Percentiles rank a stretch among this genome's conserved stretches.
Evolutionary conservation across 2,329 filamentous ascomycete species (phyloP).

Genomic region (Penicillium sp.): DNA sequence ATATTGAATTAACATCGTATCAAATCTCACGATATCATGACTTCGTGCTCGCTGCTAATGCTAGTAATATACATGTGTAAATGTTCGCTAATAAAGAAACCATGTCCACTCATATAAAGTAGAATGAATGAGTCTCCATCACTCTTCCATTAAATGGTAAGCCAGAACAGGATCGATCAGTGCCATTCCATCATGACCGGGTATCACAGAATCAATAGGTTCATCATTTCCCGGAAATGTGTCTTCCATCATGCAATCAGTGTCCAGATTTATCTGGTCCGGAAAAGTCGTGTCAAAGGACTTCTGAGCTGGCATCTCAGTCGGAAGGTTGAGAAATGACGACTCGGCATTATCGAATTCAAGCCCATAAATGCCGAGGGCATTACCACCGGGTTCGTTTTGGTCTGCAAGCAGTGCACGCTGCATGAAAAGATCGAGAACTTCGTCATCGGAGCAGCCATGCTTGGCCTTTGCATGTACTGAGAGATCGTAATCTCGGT

Average conservation of each 20-base stretch:
- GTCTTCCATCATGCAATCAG: slow-evolving; percentile 28
- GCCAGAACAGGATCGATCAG: slow-evolving; percentile 34
- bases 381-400: slow-evolving; percentile 20
- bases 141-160: slow-evolving; percentile 28
- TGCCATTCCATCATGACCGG: slow-evolving; percentile 28
- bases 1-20: no score
- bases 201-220: slow-evolving; percentile 25
- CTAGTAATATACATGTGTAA: not conserved
- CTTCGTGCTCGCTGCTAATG: not conserved
- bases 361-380: slow-evolving; percentile 36
- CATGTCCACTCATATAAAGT: not conserved
- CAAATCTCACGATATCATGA: not conserved
- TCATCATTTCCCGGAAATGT: slow-evolving; percentile 4
- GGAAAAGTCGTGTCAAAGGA: slow-evolving; percentile 1
- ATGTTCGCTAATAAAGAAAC: not conserved
- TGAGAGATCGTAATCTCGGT: slow-evolving; percentile 53
- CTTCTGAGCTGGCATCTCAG: not conserved
- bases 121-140: not conserved
- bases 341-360: slow-evolving; percentile 23
- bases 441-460: slow-evolving; percentile 34
- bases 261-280: slow-evolving; percentile 4
- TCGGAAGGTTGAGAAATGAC: not conserved
- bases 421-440: slow-evolving; percentile 38
- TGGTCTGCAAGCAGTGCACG: slow-evolving; percentile 34
- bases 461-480: slow-evolving; percentile 50